phyloP scores from a whole-genome alignment of 352 stramenopile genomes.

The Albugo laibachii region DNA sequence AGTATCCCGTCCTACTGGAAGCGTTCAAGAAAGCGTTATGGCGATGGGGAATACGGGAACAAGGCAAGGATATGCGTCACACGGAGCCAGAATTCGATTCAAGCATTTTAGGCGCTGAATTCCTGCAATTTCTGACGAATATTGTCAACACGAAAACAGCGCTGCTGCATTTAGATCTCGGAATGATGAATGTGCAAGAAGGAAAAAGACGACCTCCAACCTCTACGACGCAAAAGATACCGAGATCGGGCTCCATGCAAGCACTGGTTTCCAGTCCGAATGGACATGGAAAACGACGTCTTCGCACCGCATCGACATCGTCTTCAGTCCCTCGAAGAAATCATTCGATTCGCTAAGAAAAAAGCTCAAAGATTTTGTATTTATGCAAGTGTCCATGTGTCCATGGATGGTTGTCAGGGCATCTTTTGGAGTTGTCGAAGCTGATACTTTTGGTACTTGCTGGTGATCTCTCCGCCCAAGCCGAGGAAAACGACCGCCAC shows the following conservation, averaged over 20 bases:
- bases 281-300: too few species aligned
- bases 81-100: slow-evolving; percentile 54
- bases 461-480: slow-evolving; percentile 63
- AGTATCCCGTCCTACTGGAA: slow-evolving; percentile 30
- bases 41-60: slow-evolving; percentile 15
- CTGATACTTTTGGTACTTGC: slow-evolving; percentile 76
- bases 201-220: too few species aligned
- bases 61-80: slow-evolving; percentile 52
- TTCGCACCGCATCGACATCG: too few species aligned
- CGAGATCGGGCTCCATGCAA: too few species aligned
- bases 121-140: slow-evolving; percentile 50
- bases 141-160: slow-evolving; percentile 71
- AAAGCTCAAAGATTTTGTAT: too few species aligned
- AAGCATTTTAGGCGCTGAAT: slow-evolving; percentile 38
- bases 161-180: slow-evolving; percentile 69
- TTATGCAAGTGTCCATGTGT: too few species aligned
- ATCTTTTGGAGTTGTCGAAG: too few species aligned
- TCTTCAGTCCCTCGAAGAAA: too few species aligned
- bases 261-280: too few species aligned
- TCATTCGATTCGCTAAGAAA: not conserved
- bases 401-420: too few species aligned
- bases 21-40: slow-evolving; percentile 5
- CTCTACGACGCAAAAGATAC: too few species aligned
- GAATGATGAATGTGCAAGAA: slow-evolving; percentile 12
- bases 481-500: slow-evolving; percentile 84